phyloP scores from a whole-genome alignment of 192 early-diverging fungal species.

The Anaeromyces robustus region DNA sequence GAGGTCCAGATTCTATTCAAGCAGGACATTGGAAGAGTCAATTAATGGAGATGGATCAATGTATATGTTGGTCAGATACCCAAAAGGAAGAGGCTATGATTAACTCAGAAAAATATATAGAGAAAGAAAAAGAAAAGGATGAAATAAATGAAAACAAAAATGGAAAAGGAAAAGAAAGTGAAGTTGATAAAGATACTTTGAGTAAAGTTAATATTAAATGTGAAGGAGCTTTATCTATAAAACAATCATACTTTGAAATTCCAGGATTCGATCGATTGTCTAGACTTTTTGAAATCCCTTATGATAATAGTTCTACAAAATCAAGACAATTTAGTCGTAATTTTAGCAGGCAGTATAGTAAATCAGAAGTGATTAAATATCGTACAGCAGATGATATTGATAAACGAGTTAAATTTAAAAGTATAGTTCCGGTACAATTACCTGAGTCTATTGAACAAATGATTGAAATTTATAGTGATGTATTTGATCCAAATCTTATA shows the following conservation, averaged over 20 bases:
- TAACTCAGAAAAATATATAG: no score
- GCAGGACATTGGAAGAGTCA: constrained; percentile 26
- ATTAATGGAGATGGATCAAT: constrained; percentile 9
- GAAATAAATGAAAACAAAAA: no score
- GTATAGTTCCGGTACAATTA: neutral
- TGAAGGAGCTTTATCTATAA: neutral
- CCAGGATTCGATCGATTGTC: neutral
- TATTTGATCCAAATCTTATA: constrained; percentile 1
- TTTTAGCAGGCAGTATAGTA: neutral
- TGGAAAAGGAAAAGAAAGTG: no score
- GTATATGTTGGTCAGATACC: neutral
- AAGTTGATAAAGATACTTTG: no score
- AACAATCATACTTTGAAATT: neutral
- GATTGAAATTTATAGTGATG: neutral
- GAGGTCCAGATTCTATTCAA: constrained; percentile 10
- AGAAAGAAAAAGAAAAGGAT: no score
- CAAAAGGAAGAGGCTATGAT: neutral
- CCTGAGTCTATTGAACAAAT: neutral
- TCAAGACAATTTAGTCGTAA: neutral
- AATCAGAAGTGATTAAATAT: neutral
- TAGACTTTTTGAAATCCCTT: neutral
- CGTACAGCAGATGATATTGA: neutral
- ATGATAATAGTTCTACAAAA: neutral
- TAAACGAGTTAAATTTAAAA: neutral
- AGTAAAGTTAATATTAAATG: no score